These are phyloP conservation scores for Patellifolia procumbens DNA, from an alignment of 179 eudicot species.

Conservation along the genomic window DNA sequence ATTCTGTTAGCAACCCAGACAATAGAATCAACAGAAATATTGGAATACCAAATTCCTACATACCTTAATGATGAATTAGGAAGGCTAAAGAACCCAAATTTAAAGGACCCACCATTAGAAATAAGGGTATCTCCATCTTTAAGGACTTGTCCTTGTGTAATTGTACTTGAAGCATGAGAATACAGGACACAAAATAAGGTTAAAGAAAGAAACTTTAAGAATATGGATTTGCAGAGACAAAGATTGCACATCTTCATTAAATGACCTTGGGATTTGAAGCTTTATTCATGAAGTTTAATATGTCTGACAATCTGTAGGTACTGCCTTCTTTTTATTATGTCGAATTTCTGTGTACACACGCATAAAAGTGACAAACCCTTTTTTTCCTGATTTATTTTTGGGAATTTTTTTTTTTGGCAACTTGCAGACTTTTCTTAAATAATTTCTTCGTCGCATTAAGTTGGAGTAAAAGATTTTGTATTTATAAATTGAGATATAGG, in stretches of 20 bases:
- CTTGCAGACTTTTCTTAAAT: no score
- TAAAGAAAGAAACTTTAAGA: conserved; percentile 15
- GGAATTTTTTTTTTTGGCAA: neutral
- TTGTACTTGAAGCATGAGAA: conserved; percentile 26
- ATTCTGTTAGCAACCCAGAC: conserved; percentile 69
- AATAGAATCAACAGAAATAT: conserved; percentile 25
- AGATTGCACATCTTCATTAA: conserved; percentile 21
- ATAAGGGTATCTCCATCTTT: conserved; percentile 48
- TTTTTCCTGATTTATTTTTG: neutral
- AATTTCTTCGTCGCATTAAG: no score
- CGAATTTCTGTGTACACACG: no score
- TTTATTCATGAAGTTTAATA: neutral
- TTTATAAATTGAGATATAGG: no score
- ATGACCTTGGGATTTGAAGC: neutral
- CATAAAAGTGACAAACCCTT: neutral
- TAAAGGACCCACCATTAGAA: conserved; percentile 38
- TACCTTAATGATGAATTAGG: conserved; percentile 42
- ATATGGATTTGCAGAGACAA: conserved; percentile 19
- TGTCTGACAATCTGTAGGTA: neutral
- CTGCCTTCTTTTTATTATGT: neutral
- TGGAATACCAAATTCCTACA: conserved; percentile 55
- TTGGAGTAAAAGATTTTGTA: no score
- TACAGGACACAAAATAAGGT: conserved; percentile 14
- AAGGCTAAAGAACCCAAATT: conserved; percentile 65
- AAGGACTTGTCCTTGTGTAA: conserved; percentile 35